Conservation (phyloP, 1,284 basidiomycete genomes). For the Ganoderma resinaceum region DNA sequence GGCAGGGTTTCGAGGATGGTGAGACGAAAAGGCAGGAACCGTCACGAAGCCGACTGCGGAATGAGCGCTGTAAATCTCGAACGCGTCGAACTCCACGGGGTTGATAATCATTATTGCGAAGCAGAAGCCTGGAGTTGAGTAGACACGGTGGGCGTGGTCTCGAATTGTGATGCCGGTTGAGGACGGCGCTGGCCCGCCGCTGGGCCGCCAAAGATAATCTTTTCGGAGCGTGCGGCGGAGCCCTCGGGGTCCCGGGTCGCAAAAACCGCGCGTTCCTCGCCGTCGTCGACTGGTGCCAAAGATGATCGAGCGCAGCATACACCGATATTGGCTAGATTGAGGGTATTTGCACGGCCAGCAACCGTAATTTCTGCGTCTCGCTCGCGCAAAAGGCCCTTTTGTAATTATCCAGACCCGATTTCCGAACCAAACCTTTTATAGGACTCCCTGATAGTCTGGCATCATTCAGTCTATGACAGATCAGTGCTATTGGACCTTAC, state of each 20-base stretch:
- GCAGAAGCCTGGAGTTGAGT: conserved; percentile 28
- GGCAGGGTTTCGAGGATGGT: conserved; percentile 12
- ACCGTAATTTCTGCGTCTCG: conserved; percentile 24
- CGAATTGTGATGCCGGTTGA: not conserved
- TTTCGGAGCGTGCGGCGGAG: conserved; percentile 10
- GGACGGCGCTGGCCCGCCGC: not conserved
- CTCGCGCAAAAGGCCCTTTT: conserved; percentile 17
- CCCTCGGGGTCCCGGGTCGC: conserved; percentile 31
- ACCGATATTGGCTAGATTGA: conserved; percentile 37
- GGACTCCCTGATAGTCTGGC: conserved; percentile 32
- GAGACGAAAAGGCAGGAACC: conserved; percentile 23
- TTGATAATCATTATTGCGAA: conserved; percentile 16
- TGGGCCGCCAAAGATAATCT: not conserved
- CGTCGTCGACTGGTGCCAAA: conserved; percentile 28
- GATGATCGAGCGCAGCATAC: conserved; percentile 31
- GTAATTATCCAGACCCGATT: conserved; percentile 24
- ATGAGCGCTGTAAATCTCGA: conserved; percentile 18
- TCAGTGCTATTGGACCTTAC: conserved; percentile 35
- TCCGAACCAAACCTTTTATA: conserved; percentile 30
- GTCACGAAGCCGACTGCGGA: conserved; percentile 22
- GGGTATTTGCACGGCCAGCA: conserved; percentile 29
- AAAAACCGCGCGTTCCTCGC: conserved; percentile 35
- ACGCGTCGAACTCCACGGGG: not conserved
- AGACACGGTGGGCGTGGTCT: conserved; percentile 23
- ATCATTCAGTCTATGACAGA: conserved; percentile 37